A percentile compares a stretch with the other conserved stretches of the same genome.
phyloP scores from a whole-genome alignment of 306 rosid species.

The Spatholobus suberectus region DNA sequence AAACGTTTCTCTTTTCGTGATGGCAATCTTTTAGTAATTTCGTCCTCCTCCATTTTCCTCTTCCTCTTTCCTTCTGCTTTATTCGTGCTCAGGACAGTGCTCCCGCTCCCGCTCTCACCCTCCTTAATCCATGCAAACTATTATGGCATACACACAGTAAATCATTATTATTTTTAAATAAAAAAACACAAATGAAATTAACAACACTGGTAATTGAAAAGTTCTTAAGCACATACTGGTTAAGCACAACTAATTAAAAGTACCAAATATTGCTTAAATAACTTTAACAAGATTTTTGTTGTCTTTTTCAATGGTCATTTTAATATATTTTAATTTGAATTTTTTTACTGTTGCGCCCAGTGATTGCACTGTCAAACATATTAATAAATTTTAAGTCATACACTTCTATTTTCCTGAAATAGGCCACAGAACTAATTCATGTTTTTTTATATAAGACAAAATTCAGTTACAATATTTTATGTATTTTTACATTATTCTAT shows the following conservation, averaged over 20 bases:
- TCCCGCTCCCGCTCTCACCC: not conserved
- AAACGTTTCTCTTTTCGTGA: not conserved
- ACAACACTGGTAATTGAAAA: not conserved
- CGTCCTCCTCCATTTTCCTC: not conserved
- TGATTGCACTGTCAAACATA: not conserved
- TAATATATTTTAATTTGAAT: not conserved
- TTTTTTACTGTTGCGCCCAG: not conserved
- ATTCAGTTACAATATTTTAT: not conserved
- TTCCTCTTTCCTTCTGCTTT: not conserved
- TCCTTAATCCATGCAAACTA: constrained; percentile 44
- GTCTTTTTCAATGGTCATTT: not conserved
- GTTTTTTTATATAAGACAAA: not conserved
- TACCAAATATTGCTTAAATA: not conserved
- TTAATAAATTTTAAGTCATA: not conserved
- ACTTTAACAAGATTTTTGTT: not conserved
- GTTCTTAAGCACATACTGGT: not conserved
- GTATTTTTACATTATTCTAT: not conserved
- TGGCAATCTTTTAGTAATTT: not conserved
- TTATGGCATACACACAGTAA: not conserved
- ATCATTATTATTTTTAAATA: not conserved
- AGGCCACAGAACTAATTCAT: not conserved
- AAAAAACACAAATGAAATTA: not conserved
- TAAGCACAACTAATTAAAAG: not conserved
- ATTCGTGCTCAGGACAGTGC: constrained; percentile 14
- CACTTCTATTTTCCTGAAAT: not conserved